A percentile compares a stretch with the other conserved stretches of the same genome.
Conservation (phyloP, 805 yeast genomes). For the Debaryomyces maramus region DNA sequence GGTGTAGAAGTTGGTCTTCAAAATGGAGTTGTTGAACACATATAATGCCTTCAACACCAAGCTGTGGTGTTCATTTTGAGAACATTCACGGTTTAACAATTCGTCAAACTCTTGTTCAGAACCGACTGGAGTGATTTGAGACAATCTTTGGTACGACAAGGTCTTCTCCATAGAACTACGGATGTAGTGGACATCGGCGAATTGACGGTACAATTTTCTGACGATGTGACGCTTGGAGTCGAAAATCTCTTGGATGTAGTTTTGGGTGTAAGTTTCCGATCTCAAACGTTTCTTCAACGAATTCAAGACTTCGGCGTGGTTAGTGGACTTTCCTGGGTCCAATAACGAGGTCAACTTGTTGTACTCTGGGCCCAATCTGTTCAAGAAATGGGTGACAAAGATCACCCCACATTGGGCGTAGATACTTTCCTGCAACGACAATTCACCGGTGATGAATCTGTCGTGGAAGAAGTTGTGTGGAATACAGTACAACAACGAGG, state of each 20-base stretch:
- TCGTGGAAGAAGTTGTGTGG: slow-evolving; percentile 83
- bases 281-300: slow-evolving; percentile 86
- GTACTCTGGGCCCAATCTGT: slow-evolving; percentile 91
- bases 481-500: slow-evolving; percentile 85
- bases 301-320: slow-evolving; percentile 72
- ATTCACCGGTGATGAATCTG: slow-evolving; percentile 67
- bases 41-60: slow-evolving; percentile 79
- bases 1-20: slow-evolving; percentile 91
- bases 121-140: slow-evolving; percentile 73
- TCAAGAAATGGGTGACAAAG: slow-evolving; percentile 91
- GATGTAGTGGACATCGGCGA: slow-evolving; percentile 87
- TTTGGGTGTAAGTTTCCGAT: slow-evolving; percentile 89
- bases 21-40: slow-evolving; percentile 79
- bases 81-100: slow-evolving; percentile 63
- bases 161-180: slow-evolving; percentile 72
- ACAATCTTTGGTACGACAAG: slow-evolving; percentile 80
- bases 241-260: slow-evolving; percentile 76
- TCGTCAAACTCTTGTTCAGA: slow-evolving; percentile 73
- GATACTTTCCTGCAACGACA: slow-evolving; percentile 91
- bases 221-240: slow-evolving; percentile 67
- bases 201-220: slow-evolving; percentile 81
- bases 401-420: slow-evolving; percentile 93
- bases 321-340: slow-evolving; percentile 58
- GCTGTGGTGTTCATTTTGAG: slow-evolving; percentile 78
- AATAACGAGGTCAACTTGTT: slow-evolving; percentile 64